Evolutionary conservation across 208 protist genomes (phyloP).

Genomic region (Crithidia bombi): DNA sequence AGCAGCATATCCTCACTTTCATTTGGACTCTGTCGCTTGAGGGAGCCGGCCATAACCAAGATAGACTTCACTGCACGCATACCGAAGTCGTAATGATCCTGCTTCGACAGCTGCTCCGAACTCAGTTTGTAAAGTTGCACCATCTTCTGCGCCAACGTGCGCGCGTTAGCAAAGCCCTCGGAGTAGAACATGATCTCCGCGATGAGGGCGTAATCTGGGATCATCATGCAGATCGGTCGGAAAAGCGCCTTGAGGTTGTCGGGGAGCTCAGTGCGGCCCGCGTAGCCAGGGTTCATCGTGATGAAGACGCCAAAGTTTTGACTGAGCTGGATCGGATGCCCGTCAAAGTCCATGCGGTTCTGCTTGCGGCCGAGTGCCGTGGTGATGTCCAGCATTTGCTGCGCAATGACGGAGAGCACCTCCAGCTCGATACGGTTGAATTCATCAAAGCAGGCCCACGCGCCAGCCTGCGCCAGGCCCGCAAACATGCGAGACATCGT

Average conservation of each 20-base stretch:
- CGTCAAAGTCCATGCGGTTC: constrained; percentile 93
- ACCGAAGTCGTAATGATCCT: constrained; percentile 97
- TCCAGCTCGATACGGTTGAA: constrained; percentile 98
- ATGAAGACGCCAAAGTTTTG: constrained; percentile 96
- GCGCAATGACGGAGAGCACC: constrained; percentile 96
- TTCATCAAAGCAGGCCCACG: constrained; percentile 98
- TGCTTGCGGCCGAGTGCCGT: constrained; percentile 88
- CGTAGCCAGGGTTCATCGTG: constrained; percentile 99
- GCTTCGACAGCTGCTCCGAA: constrained; percentile 96
- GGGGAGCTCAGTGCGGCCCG: constrained; percentile 96
- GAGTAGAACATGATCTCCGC: constrained; percentile 98
- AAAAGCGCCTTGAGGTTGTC: constrained; percentile 98
- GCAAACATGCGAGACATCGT: constrained; percentile 97
- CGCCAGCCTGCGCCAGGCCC: constrained; percentile 93
- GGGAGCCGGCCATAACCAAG: constrained; percentile 93
- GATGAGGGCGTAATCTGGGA: constrained; percentile 97
- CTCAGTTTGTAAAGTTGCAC: constrained; percentile 96
- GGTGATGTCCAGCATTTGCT: constrained; percentile 96
- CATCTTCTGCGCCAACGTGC: constrained; percentile 95
- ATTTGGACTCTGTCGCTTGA: constrained; percentile 90
- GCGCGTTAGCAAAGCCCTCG: constrained; percentile 96
- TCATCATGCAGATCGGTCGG: constrained; percentile 97
- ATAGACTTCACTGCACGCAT: constrained; percentile 97
- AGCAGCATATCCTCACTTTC: constrained; percentile 95
- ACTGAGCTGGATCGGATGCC: constrained; percentile 91